phyloP scores from a whole-genome alignment of 176 grass and related monocot species.

The Cenchrus americanus region DNA sequence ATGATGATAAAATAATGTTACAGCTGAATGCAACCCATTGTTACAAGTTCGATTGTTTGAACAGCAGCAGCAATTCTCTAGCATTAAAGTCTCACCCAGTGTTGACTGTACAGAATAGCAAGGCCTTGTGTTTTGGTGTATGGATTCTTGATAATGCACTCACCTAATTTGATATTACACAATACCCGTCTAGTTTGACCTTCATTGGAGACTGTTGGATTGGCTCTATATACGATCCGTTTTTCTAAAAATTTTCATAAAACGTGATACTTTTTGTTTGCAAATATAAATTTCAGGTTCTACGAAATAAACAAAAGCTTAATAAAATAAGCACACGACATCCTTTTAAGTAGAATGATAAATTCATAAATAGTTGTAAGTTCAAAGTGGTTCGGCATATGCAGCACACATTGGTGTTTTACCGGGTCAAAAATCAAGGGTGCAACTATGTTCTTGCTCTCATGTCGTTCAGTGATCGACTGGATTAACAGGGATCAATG shows the following conservation, averaged over 20 bases:
- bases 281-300: not conserved
- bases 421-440: not conserved
- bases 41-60: not conserved
- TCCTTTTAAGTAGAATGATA: not conserved
- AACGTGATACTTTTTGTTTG: not conserved
- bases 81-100: not conserved
- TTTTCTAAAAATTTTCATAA: not conserved
- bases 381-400: not conserved
- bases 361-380: not conserved
- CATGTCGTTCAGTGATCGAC: not conserved
- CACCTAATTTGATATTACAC: not conserved
- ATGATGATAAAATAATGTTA: not conserved
- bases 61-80: not conserved
- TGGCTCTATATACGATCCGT: not conserved
- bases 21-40: not conserved
- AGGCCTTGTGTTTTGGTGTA: not conserved
- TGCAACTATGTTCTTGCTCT: not conserved
- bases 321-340: not conserved
- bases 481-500: not conserved
- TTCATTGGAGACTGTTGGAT: not conserved
- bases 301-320: not conserved
- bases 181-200: not conserved
- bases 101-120: not conserved
- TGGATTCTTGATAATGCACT: not conserved
- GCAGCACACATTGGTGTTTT: not conserved